Evolutionary conservation across 441 rosid genomes (phyloP), one percentile per base, ranked within the genome.

Genomic region (Raphanus hybrid): DNA sequence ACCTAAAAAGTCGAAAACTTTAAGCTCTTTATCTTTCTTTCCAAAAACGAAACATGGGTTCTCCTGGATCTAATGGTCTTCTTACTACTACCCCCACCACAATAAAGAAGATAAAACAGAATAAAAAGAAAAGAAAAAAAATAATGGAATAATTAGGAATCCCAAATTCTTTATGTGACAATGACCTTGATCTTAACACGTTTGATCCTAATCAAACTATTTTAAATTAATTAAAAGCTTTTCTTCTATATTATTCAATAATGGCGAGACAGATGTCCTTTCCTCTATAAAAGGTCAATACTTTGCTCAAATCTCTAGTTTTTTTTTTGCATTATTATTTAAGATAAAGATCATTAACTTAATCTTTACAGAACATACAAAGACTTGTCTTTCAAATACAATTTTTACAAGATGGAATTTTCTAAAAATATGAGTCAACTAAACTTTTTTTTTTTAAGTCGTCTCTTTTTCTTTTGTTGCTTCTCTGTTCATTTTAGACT

Each of bases 1-100:
- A 55, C 86, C 75, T 15, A 82, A 85, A 88, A 52, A 88, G 89
- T 41, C 4, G 71, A 78, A 73, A 4, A 58, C 71, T 73, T 73
- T 78, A 73, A 29, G 74, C 50, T 12, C 41, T 35, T 78, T 73
- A 78, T 78, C 75, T 69, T 79, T 5, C 1, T 29, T 78, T n/a
- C 6, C 67, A 35, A 63, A 78, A 73, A 78, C 55, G 70, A 63
- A 68, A 78, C 82, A 78, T 55, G 78, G 78, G 57, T 74, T 78
- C 71, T 43, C 78, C 78, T 74, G 78, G 82, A 78, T 78, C 82
- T 69, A 39, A 72, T 58, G 64, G 58, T 64, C 58, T 29, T 39
- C 43, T 34, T 23, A 37, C 71, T 41, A 41, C n/a, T 12, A 12
- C 54, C 55, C 58, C 63, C 58, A 57, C 35, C 37, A 0, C 7